Evolutionary conservation across 1,284 basidiomycete genomes (phyloP), one percentile per base, ranked within the genome.

Genomic region (Leccinum subspadiceum): DNA sequence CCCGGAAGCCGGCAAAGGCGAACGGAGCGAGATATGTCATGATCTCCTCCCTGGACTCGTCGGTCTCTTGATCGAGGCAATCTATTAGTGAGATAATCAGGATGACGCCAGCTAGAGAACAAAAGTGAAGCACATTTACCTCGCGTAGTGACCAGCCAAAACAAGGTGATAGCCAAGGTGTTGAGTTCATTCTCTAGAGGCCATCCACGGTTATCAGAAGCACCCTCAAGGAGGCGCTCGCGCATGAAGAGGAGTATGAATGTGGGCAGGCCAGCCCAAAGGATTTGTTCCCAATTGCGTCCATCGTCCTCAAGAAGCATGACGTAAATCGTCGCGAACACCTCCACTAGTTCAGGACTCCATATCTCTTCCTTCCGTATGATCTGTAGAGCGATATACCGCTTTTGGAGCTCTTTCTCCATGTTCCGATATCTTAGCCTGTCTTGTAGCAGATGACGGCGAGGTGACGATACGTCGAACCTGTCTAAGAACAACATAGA

Each of bases 281-380:
- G 63, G n/a, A 89, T 74, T 62, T 84, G 84, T 29, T 75, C 73
- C 33, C 78, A 62, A 68, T 89, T 89, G 66, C 78, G 80, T 41
- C 79, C 81, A 58, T 86, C 69, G 74, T 83, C 78, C 73, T 85
- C 75, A 60, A 84, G 68, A 66, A 87, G 72, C 84, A 90, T 87
- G 54, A 84, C 68, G 66, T 85, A 87, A 24, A 85, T 76, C 4
- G 79, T 76, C 74, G 83, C 83, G 13, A 90, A 70, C 33, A 82
- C 83, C 35, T 79, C 75, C 0, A 70, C 73, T 7, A 84, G 66
- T 15, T 63, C 58, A 13, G 75, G 72, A 59, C 76, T 64, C 61
- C 77, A 68, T 35, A 77, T 58, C 2, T 72, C 66, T 10, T 70
- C 66, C 29, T 62, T 66, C 26, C 73, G 77, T 66, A 85, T 75